These are phyloP conservation scores for Chamaecyparis obtusa DNA, from an alignment of 75 land plant genomes.

Conservation along the genomic window DNA sequence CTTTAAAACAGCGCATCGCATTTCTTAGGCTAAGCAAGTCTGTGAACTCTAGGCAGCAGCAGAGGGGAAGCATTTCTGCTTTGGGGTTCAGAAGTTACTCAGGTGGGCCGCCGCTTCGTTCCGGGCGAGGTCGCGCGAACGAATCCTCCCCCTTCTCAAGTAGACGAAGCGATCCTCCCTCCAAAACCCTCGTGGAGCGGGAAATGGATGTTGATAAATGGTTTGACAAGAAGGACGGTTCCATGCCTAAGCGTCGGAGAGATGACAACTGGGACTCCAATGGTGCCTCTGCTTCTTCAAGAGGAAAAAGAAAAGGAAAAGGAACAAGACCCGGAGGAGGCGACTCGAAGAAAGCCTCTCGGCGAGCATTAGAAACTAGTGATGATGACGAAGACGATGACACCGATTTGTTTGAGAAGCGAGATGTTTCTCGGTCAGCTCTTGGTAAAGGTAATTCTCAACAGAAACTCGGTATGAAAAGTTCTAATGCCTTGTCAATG, in stretches of 20 bases:
- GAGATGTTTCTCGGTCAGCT: background rate
- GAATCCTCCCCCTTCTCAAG: background rate
- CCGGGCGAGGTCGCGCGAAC: background rate
- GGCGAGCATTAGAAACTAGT: background rate
- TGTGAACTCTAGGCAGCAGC: background rate
- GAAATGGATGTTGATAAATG: slow-evolving; percentile 1
- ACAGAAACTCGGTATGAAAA: too few relatives aligned
- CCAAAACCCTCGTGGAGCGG: slow-evolving; percentile 2
- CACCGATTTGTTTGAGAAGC: background rate
- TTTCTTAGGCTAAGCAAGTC: background rate
- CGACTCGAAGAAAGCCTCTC: background rate
- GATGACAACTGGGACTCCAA: background rate
- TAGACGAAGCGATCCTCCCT: background rate
- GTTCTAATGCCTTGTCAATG: too few relatives aligned
- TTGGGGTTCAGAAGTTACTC: slow-evolving; percentile 1
- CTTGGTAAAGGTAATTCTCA: background rate
- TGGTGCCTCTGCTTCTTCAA: background rate
- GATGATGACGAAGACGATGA: background rate
- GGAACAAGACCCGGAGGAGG: background rate
- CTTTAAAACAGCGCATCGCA: background rate
- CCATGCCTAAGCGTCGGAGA: background rate
- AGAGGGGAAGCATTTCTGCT: background rate
- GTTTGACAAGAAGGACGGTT: background rate
- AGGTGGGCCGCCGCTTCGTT: background rate
- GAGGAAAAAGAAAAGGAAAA: background rate